Evolutionary conservation across 306 rosid species (phyloP).

Genomic region (Myrica gale): DNA sequence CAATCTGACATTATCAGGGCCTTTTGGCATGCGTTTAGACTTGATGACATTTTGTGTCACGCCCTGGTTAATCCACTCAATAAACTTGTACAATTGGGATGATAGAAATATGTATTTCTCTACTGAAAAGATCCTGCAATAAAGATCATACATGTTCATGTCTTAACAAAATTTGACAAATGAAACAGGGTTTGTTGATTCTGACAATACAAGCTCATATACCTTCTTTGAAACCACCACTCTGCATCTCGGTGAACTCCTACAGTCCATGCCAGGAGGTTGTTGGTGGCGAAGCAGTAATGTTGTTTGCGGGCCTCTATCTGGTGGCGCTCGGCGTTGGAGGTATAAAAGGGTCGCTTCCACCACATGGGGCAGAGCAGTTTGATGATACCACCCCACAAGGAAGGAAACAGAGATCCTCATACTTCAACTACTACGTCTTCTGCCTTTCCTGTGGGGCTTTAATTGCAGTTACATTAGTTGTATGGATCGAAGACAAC

Average conservation of each 20-base stretch:
- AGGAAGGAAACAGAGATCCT: constrained; percentile 63
- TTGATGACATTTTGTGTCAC: not conserved
- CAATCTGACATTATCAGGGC: no score
- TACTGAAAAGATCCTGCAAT: constrained; percentile 7
- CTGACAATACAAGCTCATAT: constrained; percentile 71
- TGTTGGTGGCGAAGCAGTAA: constrained; percentile 41
- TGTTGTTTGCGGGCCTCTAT: constrained; percentile 72
- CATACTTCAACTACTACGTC: constrained; percentile 65
- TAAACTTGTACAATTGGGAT: not conserved
- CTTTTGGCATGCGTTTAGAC: not conserved
- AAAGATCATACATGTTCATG: not conserved
- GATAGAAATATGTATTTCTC: constrained; percentile 1
- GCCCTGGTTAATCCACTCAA: not conserved
- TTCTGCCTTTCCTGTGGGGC: no score
- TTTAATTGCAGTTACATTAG: constrained; percentile 61
- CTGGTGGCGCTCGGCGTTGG: constrained; percentile 85
- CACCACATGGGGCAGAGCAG: constrained; percentile 82
- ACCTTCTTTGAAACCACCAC: constrained; percentile 61
- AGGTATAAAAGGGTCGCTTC: constrained; percentile 84
- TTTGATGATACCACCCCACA: constrained; percentile 57
- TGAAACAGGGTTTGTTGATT: constrained; percentile 61
- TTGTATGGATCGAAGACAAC: constrained; percentile 88
- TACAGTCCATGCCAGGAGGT: constrained; percentile 48
- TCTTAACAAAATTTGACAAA: constrained; percentile 9
- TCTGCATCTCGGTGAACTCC: constrained; percentile 38